Percentiles rank a stretch among this genome's conserved stretches.
phyloP scores from a whole-genome alignment of 331 rosid genomes.

The Malus hybrid region DNA sequence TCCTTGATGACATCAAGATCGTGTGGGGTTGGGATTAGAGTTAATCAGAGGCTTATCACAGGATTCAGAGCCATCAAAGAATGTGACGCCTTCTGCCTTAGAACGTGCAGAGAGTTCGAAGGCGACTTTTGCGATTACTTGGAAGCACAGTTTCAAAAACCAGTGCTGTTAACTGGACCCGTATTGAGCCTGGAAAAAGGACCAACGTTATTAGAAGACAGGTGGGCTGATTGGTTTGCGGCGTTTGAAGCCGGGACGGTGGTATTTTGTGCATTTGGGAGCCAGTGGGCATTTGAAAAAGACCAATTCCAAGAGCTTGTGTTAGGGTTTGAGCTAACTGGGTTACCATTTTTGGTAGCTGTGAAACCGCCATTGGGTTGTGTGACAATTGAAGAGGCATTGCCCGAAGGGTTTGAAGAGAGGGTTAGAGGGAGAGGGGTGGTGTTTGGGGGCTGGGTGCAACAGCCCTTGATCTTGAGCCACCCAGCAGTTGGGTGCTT shows the following conservation, averaged over 20 bases:
- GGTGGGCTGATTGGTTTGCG: slow-evolving; percentile 28
- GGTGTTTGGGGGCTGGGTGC: slow-evolving; percentile 43
- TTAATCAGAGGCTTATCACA: slow-evolving; percentile 37
- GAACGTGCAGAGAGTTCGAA: slow-evolving; percentile 48
- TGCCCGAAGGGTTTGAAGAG: slow-evolving; percentile 47
- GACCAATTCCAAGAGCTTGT: slow-evolving; percentile 43
- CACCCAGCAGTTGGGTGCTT: slow-evolving; percentile 52
- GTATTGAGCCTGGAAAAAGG: slow-evolving; percentile 1
- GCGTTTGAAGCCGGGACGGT: slow-evolving; percentile 10
- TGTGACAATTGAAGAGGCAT: slow-evolving; percentile 28
- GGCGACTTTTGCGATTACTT: slow-evolving; percentile 35
- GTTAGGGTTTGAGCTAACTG: slow-evolving; percentile 35
- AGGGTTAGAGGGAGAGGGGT: slow-evolving; percentile 40
- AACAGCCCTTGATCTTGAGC: slow-evolving; percentile 40
- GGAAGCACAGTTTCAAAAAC: slow-evolving; percentile 21
- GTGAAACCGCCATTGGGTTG: slow-evolving; percentile 39
- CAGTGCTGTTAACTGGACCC: slow-evolving; percentile 37
- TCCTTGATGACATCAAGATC: slow-evolving; percentile 11
- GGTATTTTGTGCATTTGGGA: slow-evolving; percentile 52
- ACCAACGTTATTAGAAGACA: slow-evolving; percentile 2
- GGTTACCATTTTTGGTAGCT: slow-evolving; percentile 36
- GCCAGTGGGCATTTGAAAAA: slow-evolving; percentile 31
- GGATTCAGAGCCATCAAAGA: slow-evolving; percentile 15
- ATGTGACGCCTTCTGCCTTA: slow-evolving; percentile 31
- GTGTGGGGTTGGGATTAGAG: slow-evolving; percentile 25